Conservation (phyloP, 768 basidiomycete species). For the Lentinula lateritia region DNA sequence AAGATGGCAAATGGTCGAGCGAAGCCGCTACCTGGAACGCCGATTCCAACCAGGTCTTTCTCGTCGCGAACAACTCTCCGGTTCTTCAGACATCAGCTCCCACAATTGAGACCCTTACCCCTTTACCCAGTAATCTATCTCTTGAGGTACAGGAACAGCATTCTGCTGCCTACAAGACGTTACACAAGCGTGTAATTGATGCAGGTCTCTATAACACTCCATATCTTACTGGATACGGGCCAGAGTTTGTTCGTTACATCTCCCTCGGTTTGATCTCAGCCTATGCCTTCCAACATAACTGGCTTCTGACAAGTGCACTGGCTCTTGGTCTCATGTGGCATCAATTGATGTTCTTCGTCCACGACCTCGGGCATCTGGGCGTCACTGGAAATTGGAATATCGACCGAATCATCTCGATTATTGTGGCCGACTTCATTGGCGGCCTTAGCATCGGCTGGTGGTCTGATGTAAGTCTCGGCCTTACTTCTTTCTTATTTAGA, state of each 20-base stretch:
- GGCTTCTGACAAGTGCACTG: constrained; percentile 71
- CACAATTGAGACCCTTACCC: constrained; percentile 43
- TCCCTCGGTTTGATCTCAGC: constrained; percentile 56
- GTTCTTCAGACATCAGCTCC: constrained; percentile 18
- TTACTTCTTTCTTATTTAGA: neutral
- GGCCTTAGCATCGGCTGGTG: constrained; percentile 98
- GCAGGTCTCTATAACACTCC: constrained; percentile 85
- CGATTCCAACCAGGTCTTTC: constrained; percentile 51
- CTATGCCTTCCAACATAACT: constrained; percentile 54
- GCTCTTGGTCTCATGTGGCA: constrained; percentile 92
- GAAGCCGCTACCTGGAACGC: constrained; percentile 47
- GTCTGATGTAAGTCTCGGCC: constrained; percentile 70
- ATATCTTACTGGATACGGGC: constrained; percentile 84
- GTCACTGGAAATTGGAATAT: constrained; percentile 82
- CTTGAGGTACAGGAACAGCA: constrained; percentile 56
- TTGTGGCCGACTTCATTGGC: constrained; percentile 82
- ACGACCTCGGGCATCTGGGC: constrained; percentile 94
- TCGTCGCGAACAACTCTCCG: constrained; percentile 40
- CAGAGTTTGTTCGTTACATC: constrained; percentile 77
- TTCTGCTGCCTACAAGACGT: constrained; percentile 71
- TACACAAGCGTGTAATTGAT: constrained; percentile 67
- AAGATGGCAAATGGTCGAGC: constrained; percentile 53
- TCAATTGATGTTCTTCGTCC: constrained; percentile 86
- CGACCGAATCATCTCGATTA: constrained; percentile 76
- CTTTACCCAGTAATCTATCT: constrained; percentile 50